Conservation (phyloP, 2,329 filamentous ascomycete genomes). For the Aciculosporium take region DNA sequence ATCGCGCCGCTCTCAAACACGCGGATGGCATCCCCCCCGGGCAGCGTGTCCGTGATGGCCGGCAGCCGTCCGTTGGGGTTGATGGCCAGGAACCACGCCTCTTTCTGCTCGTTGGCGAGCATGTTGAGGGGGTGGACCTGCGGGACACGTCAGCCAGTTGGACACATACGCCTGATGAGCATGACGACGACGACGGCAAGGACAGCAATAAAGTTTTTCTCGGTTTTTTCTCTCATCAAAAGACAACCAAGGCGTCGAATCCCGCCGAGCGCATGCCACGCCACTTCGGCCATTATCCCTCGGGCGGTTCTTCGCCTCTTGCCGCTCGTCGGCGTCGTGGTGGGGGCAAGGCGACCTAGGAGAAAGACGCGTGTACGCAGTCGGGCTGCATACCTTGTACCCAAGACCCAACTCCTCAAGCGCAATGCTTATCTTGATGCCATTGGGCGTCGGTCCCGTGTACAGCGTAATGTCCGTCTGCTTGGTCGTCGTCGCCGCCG, state of each 20-base stretch:
- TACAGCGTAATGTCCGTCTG: constrained; percentile 65
- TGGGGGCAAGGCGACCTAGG: too few species aligned
- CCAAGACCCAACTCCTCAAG: constrained; percentile 72
- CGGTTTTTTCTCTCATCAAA: too few species aligned
- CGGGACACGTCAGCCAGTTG: too few species aligned
- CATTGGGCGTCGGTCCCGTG: constrained; percentile 73
- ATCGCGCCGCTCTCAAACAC: constrained; percentile 78
- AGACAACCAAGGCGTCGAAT: background rate
- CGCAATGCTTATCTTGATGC: constrained; percentile 77
- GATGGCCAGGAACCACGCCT: constrained; percentile 78
- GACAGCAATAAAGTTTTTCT: too few species aligned
- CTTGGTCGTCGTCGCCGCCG: constrained; percentile 12
- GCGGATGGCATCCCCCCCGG: constrained; percentile 56
- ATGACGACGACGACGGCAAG: too few species aligned
- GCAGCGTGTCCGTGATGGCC: constrained; percentile 66
- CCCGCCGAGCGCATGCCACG: too few species aligned
- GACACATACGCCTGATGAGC: too few species aligned
- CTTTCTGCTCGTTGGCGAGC: constrained; percentile 61
- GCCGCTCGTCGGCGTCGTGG: too few species aligned
- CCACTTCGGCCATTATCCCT: too few species aligned
- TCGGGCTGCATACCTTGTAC: constrained; percentile 62
- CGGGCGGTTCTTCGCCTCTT: too few species aligned
- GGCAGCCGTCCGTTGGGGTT: constrained; percentile 91
- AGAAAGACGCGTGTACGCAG: too few species aligned
- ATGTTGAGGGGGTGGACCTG: constrained; percentile 52